Conservation (phyloP, 495 filamentous ascomycete species). For the Sphaerosporella brunnea region DNA sequence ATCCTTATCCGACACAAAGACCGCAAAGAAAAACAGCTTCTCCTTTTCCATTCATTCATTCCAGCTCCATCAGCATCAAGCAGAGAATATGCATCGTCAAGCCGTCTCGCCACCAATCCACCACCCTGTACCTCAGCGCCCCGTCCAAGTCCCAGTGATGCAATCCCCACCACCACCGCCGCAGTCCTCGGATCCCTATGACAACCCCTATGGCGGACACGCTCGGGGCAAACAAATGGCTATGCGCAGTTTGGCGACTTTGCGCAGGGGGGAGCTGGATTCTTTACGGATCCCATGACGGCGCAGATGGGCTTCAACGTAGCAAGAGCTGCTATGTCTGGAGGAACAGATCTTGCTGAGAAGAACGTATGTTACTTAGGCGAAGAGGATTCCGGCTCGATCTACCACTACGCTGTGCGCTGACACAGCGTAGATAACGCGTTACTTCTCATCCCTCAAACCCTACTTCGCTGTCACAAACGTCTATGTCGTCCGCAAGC, state of each 20-base stretch:
- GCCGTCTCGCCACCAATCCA: slow-evolving; percentile 80
- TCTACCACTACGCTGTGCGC: background rate
- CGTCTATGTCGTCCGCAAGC: slow-evolving; percentile 67
- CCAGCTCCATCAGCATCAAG: too few relatives aligned
- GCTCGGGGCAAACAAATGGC: slow-evolving; percentile 19
- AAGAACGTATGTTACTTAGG: too few relatives aligned
- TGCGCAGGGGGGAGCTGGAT: slow-evolving; percentile 35
- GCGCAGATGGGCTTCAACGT: slow-evolving; percentile 92
- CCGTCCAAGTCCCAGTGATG: slow-evolving; percentile 96
- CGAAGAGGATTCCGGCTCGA: background rate
- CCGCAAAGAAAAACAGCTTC: too few relatives aligned
- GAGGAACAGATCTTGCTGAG: slow-evolving; percentile 82
- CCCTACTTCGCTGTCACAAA: slow-evolving; percentile 97
- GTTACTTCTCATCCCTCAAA: slow-evolving; percentile 81
- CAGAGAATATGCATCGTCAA: too few relatives aligned
- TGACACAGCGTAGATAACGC: slow-evolving; percentile 49
- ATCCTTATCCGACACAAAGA: too few relatives aligned
- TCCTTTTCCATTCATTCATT: too few relatives aligned
- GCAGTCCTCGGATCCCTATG: slow-evolving; percentile 45
- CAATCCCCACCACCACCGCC: slow-evolving; percentile 81
- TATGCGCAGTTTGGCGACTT: slow-evolving; percentile 2
- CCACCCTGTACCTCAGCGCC: slow-evolving; percentile 95
- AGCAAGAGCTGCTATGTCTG: slow-evolving; percentile 72
- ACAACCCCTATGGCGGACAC: slow-evolving; percentile 54
- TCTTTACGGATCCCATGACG: slow-evolving; percentile 80